Percentiles rank a stretch among this genome's conserved stretches.
Evolutionary conservation across 164 flowering plant species (phyloP).

Genomic region (Umbellularia californica): DNA sequence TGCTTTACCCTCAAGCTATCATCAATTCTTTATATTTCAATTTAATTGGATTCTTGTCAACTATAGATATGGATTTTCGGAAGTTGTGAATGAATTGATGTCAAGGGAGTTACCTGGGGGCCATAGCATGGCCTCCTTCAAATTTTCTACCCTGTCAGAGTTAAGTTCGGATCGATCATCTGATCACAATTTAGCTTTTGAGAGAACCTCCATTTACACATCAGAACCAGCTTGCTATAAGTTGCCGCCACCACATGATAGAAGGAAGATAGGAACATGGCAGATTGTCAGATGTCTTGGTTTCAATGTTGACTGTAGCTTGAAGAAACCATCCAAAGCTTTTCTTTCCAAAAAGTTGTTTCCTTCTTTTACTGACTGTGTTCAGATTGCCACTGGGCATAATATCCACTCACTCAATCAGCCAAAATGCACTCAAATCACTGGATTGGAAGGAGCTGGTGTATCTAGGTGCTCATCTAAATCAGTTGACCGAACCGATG

Average conservation of each 20-base stretch:
- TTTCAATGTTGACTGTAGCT: not conserved
- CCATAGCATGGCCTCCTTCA: constrained; percentile 13
- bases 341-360: not conserved
- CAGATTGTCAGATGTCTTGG: not conserved
- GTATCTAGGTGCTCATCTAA: not conserved
- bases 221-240: not conserved
- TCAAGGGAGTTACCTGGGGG: not conserved
- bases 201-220: not conserved
- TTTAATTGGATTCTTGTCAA: not conserved
- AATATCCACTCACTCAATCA: constrained; percentile 18
- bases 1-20: not conserved
- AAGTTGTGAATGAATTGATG: constrained; percentile 3
- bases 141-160: not conserved
- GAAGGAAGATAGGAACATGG: constrained; percentile 1
- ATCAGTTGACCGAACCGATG: not conserved
- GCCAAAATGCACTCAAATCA: constrained; percentile 23
- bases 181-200: constrained; percentile 1
- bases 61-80: not conserved
- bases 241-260: not conserved
- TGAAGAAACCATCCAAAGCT: not conserved
- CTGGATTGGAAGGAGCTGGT: constrained; percentile 19
- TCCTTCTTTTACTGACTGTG: constrained; percentile 17
- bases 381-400: constrained; percentile 19
- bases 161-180: not conserved
- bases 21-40: not conserved